Percentiles rank a stretch among this genome's conserved stretches.
Conservation (phyloP, 148 eudicot species). For the Simmondsia chinensis region DNA sequence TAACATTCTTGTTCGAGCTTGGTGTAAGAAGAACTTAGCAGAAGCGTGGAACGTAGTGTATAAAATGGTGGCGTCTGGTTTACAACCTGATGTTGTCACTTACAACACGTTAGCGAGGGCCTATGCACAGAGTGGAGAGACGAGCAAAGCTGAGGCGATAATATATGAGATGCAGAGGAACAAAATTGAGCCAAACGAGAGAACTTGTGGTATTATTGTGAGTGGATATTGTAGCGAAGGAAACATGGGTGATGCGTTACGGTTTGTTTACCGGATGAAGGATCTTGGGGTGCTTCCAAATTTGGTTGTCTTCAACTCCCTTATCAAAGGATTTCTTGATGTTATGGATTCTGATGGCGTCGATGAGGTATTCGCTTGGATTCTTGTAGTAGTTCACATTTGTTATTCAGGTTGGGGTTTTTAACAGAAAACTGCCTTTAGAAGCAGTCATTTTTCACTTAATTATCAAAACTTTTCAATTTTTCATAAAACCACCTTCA, state of each 20-base stretch:
- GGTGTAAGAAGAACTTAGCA: conserved; percentile 59
- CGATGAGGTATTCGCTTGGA: conserved; percentile 54
- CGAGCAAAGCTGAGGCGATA: conserved; percentile 66
- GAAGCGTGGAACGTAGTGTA: conserved; percentile 81
- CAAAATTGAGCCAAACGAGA: conserved; percentile 53
- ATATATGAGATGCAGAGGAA: conserved; percentile 63
- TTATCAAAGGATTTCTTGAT: conserved; percentile 81
- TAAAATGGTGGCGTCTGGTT: conserved; percentile 63
- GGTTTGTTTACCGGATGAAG: conserved; percentile 78
- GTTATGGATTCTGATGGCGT: conserved; percentile 58
- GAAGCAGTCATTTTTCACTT: not conserved
- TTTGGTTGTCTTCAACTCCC: conserved; percentile 71
- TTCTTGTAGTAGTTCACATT: not conserved
- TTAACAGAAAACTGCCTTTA: not conserved
- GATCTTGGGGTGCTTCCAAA: conserved; percentile 63
- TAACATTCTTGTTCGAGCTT: conserved; percentile 70
- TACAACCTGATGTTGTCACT: conserved; percentile 83
- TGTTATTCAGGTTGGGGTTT: not conserved
- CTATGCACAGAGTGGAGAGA: conserved; percentile 62
- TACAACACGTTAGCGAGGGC: conserved; percentile 71
- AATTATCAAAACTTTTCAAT: too few species aligned
- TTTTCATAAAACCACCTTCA: too few species aligned
- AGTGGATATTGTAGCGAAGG: conserved; percentile 81
- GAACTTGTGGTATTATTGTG: conserved; percentile 83
- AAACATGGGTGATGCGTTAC: conserved; percentile 69